Base-by-base conservation (phyloP, 2,329 filamentous ascomycete genomes). In the Exophiala bonariae region DNA sequence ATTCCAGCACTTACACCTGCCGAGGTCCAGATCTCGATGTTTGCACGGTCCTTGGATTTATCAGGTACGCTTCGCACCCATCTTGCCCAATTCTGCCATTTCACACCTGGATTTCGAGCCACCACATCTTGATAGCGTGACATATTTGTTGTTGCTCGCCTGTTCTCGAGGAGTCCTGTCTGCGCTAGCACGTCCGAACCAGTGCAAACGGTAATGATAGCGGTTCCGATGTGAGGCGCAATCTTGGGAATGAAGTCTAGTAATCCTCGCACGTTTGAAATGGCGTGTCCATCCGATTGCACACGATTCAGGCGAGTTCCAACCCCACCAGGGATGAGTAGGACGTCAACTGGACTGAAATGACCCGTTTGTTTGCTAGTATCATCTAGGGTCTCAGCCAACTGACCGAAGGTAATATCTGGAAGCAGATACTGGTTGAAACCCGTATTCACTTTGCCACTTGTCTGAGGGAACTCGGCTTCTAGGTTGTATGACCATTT, bases 61-160 rank as follows among this genome's bases (percentile, higher is more conserved):
- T 40, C 51, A 2, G 49, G 47, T 13, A 49, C 33, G 36, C 53
- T 58, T 18, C 52, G 45, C 9, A 85, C 78, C 79, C 81, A 87
- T 31, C 85, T 72, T 16, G 84, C 84, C 20, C 74, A 71, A 0
- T 71, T 65, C 19, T 83, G 72, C 84, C 84, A 88, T 1, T 78
- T 63, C 0, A 83, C 79, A 1, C 72, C 66, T 0, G 75, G 71
- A 0, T 78, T 73, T 42, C 73, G 65, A 1, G 67, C 61, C 2
- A 67, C 76, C 7, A 79, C 75, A 53, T 64, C 64, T 6, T 65
- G 63, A 71, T 78, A 87, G 0, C 74, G 71, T 5, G 64, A 64
- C 65, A 87, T 88, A 61, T 87, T 88, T 13, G 80, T 84, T 3
- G 85, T 88, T 3, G 82, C 85, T 13, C 72, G 67, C 50, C 68